Conservation (phyloP, 768 basidiomycete genomes). For the Amanita muscaria region DNA sequence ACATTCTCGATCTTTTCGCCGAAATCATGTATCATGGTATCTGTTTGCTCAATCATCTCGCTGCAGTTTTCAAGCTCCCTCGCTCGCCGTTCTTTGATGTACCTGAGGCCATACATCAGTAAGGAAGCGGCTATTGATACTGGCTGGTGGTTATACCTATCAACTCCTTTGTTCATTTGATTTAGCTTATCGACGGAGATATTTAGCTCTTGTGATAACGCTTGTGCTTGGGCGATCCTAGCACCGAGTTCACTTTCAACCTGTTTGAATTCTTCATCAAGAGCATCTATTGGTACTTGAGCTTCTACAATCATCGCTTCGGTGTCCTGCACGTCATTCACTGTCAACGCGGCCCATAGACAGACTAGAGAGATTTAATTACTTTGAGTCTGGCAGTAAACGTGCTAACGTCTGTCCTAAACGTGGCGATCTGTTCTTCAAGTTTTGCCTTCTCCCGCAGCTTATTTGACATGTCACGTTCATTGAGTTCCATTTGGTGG, state of each 20-base stretch:
- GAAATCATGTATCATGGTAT: constrained; percentile 29
- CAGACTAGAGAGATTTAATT: background rate
- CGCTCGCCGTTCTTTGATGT: constrained; percentile 60
- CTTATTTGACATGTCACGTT: constrained; percentile 47
- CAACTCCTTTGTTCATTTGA: constrained; percentile 51
- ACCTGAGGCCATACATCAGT: constrained; percentile 37
- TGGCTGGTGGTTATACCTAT: constrained; percentile 36
- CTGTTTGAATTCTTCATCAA: constrained; percentile 48
- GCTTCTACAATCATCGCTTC: constrained; percentile 53
- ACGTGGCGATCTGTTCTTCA: constrained; percentile 47
- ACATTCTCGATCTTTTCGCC: constrained; percentile 28
- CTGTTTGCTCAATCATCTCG: constrained; percentile 39
- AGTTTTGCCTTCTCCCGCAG: constrained; percentile 48
- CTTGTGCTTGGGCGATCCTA: constrained; percentile 45
- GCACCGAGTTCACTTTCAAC: constrained; percentile 40
- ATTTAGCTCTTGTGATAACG: constrained; percentile 54
- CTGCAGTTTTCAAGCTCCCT: constrained; percentile 52
- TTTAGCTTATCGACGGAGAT: constrained; percentile 54
- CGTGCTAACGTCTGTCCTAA: constrained; percentile 47
- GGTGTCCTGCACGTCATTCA: constrained; percentile 38
- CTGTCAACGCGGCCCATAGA: constrained; percentile 1
- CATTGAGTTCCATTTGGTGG: constrained; percentile 53
- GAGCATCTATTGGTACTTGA: constrained; percentile 53
- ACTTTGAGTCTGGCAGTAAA: constrained; percentile 46
- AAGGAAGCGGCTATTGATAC: background rate